phyloP scores from a whole-genome alignment of 2,329 filamentous ascomycete species.

The Arthrobotrys sinensis region DNA sequence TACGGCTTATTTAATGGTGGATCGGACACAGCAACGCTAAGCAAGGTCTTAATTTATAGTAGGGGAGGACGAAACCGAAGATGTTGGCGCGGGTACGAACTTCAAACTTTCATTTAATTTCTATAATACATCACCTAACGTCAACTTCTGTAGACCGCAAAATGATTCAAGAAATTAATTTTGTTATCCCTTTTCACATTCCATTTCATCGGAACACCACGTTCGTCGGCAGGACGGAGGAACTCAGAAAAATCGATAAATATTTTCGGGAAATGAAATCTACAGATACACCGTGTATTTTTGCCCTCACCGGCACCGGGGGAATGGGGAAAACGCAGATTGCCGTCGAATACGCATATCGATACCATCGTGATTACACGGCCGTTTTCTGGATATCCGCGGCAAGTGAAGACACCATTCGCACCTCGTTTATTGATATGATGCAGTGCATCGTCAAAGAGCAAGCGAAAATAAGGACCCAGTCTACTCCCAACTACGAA shows the following conservation, averaged over 20 bases:
- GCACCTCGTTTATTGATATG: constrained; percentile 19
- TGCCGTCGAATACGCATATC: constrained; percentile 12
- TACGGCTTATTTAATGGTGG: too few relatives aligned
- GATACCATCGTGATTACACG: constrained; percentile 57
- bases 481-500: constrained; percentile 15
- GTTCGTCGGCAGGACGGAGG: constrained; percentile 32
- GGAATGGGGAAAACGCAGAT: constrained; percentile 25
- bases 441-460: constrained; percentile 27
- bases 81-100: neutral
- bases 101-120: too few relatives aligned
- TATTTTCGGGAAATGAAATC: neutral
- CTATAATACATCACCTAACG: too few relatives aligned
- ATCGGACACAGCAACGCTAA: too few relatives aligned
- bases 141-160: neutral
- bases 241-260: constrained; percentile 12
- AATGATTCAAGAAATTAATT: neutral
- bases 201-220: constrained; percentile 17
- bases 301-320: neutral
- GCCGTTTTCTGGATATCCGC: constrained; percentile 64
- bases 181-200: constrained; percentile 4
- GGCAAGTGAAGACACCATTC: constrained; percentile 34
- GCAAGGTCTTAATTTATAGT: constrained; percentile 1
- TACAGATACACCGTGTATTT: neutral
- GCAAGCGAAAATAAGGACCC: constrained; percentile 2
- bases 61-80: neutral